A percentile compares a stretch with the other conserved stretches of the same genome.
These are phyloP conservation scores for Suhomyces pyralidae DNA, from an alignment of 805 yeast species.

Conservation along the genomic window DNA sequence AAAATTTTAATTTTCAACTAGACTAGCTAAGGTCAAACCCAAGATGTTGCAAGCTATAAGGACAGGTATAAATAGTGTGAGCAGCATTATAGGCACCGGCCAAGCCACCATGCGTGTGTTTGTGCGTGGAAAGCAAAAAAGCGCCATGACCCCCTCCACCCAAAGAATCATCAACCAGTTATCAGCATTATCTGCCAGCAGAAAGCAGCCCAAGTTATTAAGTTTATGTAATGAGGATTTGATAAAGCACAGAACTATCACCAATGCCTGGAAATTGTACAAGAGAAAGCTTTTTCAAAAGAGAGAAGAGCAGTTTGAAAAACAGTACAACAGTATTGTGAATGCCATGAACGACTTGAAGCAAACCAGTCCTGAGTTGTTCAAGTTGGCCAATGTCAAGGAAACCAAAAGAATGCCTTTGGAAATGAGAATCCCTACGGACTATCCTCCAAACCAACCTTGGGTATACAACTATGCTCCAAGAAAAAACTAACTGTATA, in stretches of 20 bases:
- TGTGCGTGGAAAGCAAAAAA: slow-evolving; percentile 30
- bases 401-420: slow-evolving; percentile 70
- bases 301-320: slow-evolving; percentile 39
- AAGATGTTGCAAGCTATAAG: background rate
- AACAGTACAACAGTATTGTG: slow-evolving; percentile 64
- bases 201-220: slow-evolving; percentile 82
- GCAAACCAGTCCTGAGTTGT: slow-evolving; percentile 50
- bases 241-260: slow-evolving; percentile 78
- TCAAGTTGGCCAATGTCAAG: slow-evolving; percentile 55
- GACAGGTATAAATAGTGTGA: background rate
- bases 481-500: background rate
- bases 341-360: slow-evolving; percentile 73
- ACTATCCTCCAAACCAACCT: slow-evolving; percentile 75
- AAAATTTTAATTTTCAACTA: background rate
- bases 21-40: background rate
- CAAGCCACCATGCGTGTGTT: slow-evolving; percentile 12
- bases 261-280: slow-evolving; percentile 74
- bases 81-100: background rate
- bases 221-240: slow-evolving; percentile 77
- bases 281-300: slow-evolving; percentile 50
- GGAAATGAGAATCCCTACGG: slow-evolving; percentile 85
- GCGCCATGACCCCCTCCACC: slow-evolving; percentile 32
- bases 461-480: slow-evolving; percentile 62
- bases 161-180: slow-evolving; percentile 53
- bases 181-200: slow-evolving; percentile 79